A percentile compares a stretch with the other conserved stretches of the same genome.
Evolutionary conservation across 2,329 filamentous ascomycete genomes (phyloP).

Genomic region (Plenodomus tracheiphilus): DNA sequence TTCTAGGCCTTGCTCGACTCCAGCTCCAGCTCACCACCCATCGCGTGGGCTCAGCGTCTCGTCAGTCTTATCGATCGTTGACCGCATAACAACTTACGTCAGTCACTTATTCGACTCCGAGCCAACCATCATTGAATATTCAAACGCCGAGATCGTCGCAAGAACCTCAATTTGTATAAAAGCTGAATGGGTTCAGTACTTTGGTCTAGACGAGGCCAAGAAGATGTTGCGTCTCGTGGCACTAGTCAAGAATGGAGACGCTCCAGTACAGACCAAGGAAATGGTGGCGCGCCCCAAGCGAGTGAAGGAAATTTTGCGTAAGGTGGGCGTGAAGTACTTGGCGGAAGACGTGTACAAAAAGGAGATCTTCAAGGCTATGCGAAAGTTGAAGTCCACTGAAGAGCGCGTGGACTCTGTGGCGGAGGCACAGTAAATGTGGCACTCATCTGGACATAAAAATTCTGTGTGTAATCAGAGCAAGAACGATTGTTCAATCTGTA

Average conservation of each 20-base stretch:
- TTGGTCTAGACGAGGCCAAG: not conserved
- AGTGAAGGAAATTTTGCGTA: slow-evolving; percentile 4
- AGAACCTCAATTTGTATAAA: not conserved
- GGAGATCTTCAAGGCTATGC: slow-evolving; percentile 2
- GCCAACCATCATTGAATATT: slow-evolving; percentile 2
- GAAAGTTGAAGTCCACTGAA: not conserved
- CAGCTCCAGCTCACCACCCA: too few species aligned
- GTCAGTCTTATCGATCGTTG: not conserved
- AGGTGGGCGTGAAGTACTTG: not conserved
- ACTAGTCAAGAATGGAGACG: not conserved
- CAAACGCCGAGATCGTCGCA: not conserved
- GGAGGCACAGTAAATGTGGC: not conserved
- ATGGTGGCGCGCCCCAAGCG: slow-evolving; percentile 11
- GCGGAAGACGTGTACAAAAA: slow-evolving; percentile 5
- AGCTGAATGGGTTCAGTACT: not conserved
- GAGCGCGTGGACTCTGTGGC: not conserved
- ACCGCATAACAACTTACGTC: not conserved
- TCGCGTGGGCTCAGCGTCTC: too few species aligned
- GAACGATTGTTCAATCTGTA: not conserved
- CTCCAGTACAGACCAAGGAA: not conserved
- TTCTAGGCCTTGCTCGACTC: too few species aligned
- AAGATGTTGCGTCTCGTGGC: slow-evolving; percentile 6
- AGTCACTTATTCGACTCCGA: not conserved
- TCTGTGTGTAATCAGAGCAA: not conserved
- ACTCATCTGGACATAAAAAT: not conserved